Base-by-base conservation (phyloP, 2,329 filamentous ascomycete genomes). In the Fusarium burgessii region DNA sequence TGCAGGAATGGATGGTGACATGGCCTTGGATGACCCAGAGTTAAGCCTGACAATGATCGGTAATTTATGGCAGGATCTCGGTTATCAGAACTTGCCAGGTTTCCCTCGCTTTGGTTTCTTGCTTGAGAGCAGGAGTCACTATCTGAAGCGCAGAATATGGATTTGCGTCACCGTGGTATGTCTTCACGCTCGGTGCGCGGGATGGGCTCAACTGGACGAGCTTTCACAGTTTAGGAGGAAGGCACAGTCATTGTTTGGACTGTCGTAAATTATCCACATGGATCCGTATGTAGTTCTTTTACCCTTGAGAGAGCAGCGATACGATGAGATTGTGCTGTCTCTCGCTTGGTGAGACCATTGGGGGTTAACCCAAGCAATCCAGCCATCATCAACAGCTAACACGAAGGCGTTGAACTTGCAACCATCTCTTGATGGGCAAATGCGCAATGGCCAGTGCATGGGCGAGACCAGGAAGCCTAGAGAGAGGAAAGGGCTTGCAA, bases 191-290 rank as follows among this genome's bases (percentile, higher is more conserved):
- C 36, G 51, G 40, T 46, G 49, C 38, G 36, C 40, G 51, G 46
- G 25, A 45, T 51, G 46, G 46, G 36, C 20, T 29, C 29, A 20
- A 54, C 43, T 52, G 47, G 57, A 50, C 36, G 52, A 55, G 55
- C 58, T 61, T 58, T 68, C 38, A 55, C 23, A 43, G 55, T 29
- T 46, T 43, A 51, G 56, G 67, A 63, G 71, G 62, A 58, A 58
- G 40, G 43, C 40, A 32, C 63, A 56, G 64, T 56, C 41, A 49
- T 62, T 52, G 35, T 29, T 36, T 38, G 33, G 50, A 47, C 56
- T 66, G 67, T 78, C 78, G 77, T 80, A 81, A 81, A 79, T 77
- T 47, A 79, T 80, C 78, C 78, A 70, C 62, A 72, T 72, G 78
- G 78, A 79, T 79, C 68, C 75, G 74, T 80, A 80, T 79, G 72